phyloP scores from a whole-genome alignment of 768 basidiomycete genomes.

The Cyclocybe aegerita region DNA sequence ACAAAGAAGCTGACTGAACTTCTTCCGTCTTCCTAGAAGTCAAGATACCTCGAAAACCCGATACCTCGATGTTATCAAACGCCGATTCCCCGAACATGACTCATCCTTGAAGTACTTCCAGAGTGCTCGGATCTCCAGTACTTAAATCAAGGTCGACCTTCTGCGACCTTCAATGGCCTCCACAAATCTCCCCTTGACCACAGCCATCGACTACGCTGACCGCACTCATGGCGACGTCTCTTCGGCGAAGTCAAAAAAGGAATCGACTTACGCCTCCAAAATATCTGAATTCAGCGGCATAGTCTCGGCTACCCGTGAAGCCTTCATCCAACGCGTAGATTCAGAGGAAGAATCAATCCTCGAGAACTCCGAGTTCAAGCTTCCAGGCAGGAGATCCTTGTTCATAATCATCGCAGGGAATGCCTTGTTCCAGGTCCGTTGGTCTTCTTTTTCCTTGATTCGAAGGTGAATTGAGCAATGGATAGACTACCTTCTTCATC shows the following conservation, averaged over 20 bases:
- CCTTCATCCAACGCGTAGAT: slow-evolving; percentile 11
- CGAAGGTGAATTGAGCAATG: not conserved
- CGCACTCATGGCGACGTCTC: not conserved
- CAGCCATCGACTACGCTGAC: slow-evolving; percentile 16
- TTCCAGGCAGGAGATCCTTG: slow-evolving; percentile 25
- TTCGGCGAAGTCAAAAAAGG: slow-evolving; percentile 1
- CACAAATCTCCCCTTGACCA: slow-evolving; percentile 12
- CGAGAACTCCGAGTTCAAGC: slow-evolving; percentile 24
- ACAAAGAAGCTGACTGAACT: too few relatives aligned
- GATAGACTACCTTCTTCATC: slow-evolving; percentile 66
- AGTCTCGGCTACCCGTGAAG: slow-evolving; percentile 11
- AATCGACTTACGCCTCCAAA: slow-evolving; percentile 12
- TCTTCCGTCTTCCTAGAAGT: too few relatives aligned
- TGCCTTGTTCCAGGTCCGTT: slow-evolving; percentile 27
- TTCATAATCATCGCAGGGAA: slow-evolving; percentile 27
- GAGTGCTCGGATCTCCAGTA: not conserved
- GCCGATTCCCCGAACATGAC: too few relatives aligned
- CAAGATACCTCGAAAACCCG: too few relatives aligned
- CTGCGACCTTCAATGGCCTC: slow-evolving; percentile 11
- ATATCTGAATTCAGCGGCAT: slow-evolving; percentile 12
- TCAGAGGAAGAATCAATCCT: slow-evolving; percentile 5
- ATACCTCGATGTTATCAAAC: too few relatives aligned
- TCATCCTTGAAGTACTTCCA: not conserved
- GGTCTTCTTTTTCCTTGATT: not conserved
- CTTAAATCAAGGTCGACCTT: too few relatives aligned